These are phyloP conservation scores for Termitomyces sp. DNA, from an alignment of 768 basidiomycete genomes.

Conservation along the genomic window DNA sequence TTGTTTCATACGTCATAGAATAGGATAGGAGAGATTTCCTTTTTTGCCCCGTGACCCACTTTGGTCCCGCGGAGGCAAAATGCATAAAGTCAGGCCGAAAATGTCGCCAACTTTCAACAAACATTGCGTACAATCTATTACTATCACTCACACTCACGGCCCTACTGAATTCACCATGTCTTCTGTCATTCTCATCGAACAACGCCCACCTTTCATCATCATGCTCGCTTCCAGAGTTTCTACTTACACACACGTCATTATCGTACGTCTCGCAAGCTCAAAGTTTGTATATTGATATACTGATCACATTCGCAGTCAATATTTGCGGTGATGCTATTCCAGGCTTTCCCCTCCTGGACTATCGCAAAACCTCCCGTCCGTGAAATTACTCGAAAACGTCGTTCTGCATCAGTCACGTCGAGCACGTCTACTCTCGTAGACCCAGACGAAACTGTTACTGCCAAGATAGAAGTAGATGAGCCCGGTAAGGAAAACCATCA, in stretches of 20 bases:
- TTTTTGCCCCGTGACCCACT: neutral
- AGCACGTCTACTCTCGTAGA: neutral
- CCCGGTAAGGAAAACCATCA: neutral
- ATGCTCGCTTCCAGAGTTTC: neutral
- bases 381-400: neutral
- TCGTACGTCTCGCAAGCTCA: conserved; percentile 2
- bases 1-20: neutral
- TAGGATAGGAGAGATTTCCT: neutral
- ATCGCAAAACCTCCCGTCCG: neutral
- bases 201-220: conserved; percentile 3
- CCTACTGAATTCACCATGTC: neutral
- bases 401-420: neutral
- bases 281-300: neutral
- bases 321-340: neutral
- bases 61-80: neutral
- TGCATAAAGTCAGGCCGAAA: neutral
- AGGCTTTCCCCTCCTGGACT: neutral
- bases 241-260: neutral
- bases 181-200: neutral
- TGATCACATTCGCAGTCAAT: conserved; percentile 4
- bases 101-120: neutral
- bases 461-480: neutral
- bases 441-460: neutral
- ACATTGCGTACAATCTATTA: neutral
- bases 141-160: neutral